Conservation (phyloP, 2,329 filamentous ascomycete genomes). For the Aspergillus neoniger region DNA sequence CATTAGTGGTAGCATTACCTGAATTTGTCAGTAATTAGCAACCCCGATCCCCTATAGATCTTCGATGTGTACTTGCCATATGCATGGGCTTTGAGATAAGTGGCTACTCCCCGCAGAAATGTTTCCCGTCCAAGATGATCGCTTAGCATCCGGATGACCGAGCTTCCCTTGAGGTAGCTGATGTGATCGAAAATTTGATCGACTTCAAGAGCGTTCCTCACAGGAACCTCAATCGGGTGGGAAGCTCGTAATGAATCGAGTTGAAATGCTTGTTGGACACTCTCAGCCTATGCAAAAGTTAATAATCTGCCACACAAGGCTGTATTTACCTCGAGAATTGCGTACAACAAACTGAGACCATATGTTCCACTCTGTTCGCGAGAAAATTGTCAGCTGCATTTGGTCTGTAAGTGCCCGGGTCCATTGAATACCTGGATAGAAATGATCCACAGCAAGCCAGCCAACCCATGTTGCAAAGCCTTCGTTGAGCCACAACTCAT, state of each 20-base stretch:
- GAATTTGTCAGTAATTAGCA: conserved; percentile 13
- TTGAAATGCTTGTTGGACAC: conserved; percentile 85
- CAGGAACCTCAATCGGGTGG: conserved; percentile 94
- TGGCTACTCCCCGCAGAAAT: conserved; percentile 86
- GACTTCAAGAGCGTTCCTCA: conserved; percentile 89
- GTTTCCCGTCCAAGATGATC: conserved; percentile 83
- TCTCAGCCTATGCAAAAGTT: conserved; percentile 67
- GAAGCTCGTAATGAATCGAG: conserved; percentile 88
- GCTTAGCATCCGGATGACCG: conserved; percentile 93
- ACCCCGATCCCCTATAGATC: not conserved
- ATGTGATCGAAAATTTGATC: conserved; percentile 98
- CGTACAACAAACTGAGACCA: conserved; percentile 92
- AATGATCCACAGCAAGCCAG: conserved; percentile 86
- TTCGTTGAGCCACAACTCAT: conserved; percentile 90
- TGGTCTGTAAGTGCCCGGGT: not conserved
- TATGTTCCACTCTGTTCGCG: conserved; percentile 77
- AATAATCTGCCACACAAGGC: conserved; percentile 37
- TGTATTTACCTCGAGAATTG: conserved; percentile 56
- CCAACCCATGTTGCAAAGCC: conserved; percentile 98
- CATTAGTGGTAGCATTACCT: conserved; percentile 81
- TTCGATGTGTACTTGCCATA: conserved; percentile 60
- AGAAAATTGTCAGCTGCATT: conserved; percentile 21
- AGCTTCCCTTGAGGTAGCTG: conserved; percentile 94
- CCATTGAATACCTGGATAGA: conserved; percentile 67
- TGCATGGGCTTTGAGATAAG: conserved; percentile 83